Base-by-base conservation (phyloP, 441 rosid genomes). In the Aquilaria agallochum region DNA sequence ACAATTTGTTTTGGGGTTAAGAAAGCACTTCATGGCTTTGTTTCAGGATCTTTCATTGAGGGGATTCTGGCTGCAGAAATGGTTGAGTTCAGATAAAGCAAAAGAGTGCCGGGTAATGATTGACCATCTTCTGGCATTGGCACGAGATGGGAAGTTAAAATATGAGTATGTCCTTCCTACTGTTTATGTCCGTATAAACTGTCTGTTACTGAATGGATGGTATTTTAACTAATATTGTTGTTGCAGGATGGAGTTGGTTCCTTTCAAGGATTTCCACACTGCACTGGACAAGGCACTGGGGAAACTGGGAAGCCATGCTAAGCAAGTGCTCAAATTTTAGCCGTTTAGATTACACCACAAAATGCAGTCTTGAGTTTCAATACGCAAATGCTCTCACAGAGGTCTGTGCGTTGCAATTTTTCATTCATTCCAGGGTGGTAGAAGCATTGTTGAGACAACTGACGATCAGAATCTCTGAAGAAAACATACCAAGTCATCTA, bases 11-110 rank as follows among this genome's bases (percentile, higher is more conserved):
- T 59, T n/a, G 31, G 27, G 44, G 47, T 46, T 58, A 5, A 51
- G 11, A 44, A 42, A 30, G 27, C 5, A 52, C 27, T 44, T 54
- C 47, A 11, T 33, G 54, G 15, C 61, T 4, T 33, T 14, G 31
- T 36, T 70, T 73, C 81, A 91, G 89, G 92, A 91, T 57, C 80
- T 89, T 68, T 84, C 89, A 14, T 73, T 90, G 83, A 89, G 75
- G 66, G 96, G 98, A 53, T 90, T 94, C 73, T 90, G 98, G 97
- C 66, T 91, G 72, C 96, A 94, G 78, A 87, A 77, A 48, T 87
- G 84, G 94, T 3, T 91, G 73, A 73, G 64, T 70, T 70, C 86
- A 0, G 90, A 75, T 48, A 89, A 84, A 75, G 77, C 82, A 15
- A 72, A 59, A 50, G 92, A 91, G 65, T 83, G 94, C 60, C 73